These are phyloP conservation scores for Apiospora saccharicola DNA, from an alignment of 2,329 filamentous ascomycete species.

Conservation along the genomic window DNA sequence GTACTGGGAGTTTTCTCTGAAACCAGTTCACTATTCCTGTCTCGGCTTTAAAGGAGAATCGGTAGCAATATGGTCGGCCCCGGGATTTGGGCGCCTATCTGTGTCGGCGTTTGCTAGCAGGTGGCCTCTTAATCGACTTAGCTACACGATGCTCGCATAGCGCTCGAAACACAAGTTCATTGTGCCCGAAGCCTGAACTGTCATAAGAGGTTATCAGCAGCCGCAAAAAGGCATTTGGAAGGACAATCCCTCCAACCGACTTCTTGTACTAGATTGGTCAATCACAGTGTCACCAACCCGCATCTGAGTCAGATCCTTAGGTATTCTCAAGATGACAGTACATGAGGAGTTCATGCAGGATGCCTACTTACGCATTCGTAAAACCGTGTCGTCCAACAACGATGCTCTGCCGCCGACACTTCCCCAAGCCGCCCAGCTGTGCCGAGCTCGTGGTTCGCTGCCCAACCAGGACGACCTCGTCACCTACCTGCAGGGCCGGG, in stretches of 20 bases:
- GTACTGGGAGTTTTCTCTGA: not conserved
- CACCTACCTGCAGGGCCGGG: conserved; percentile 44
- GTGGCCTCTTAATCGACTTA: not conserved
- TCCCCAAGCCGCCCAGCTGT: conserved; percentile 45
- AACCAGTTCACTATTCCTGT: not conserved
- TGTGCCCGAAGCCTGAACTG: not conserved
- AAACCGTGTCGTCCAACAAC: not conserved
- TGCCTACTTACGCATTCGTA: conserved; percentile 12
- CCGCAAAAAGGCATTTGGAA: not conserved
- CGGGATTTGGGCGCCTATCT: not conserved
- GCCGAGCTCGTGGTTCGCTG: conserved; percentile 49
- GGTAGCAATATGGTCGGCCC: not conserved
- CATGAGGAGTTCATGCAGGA: conserved; percentile 6
- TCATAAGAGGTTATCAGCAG: not conserved
- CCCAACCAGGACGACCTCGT: conserved; percentile 38
- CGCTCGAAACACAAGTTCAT: not conserved
- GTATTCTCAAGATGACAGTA: not conserved
- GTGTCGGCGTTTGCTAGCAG: not conserved
- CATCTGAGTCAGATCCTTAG: conserved; percentile 2
- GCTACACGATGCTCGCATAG: conserved; percentile 3
- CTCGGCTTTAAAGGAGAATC: not conserved
- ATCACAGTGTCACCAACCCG: not conserved
- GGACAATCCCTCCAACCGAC: not conserved
- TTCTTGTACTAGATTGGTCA: not conserved
- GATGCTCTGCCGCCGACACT: conserved; percentile 45